Conservation (phyloP, 139 green algal genomes). For the Gonium pectorale region DNA sequence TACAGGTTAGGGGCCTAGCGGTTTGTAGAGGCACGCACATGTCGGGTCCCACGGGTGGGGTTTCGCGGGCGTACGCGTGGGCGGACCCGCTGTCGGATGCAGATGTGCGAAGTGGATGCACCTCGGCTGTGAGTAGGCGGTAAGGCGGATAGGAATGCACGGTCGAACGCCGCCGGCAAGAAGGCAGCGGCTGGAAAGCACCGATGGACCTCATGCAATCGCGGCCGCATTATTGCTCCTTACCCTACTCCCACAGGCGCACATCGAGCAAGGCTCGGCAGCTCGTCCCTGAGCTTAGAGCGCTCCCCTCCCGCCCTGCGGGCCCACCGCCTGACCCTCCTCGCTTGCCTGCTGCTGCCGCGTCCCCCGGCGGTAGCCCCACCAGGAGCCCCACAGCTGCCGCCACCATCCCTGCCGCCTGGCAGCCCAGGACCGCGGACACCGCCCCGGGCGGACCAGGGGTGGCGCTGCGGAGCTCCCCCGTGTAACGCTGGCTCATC, state of each 20-base stretch:
- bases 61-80: not conserved
- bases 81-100: not conserved
- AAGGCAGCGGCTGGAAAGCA: too few relatives aligned
- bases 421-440: not conserved
- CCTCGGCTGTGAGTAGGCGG: not conserved
- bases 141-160: too few relatives aligned
- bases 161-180: too few relatives aligned
- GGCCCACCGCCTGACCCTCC: too few relatives aligned
- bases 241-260: too few relatives aligned
- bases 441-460: not conserved
- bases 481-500: constrained; percentile 48
- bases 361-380: not conserved
- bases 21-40: not conserved
- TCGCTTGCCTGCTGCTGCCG: not conserved
- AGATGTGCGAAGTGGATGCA: not conserved
- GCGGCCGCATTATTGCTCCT: too few relatives aligned
- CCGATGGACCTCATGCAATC: too few relatives aligned
- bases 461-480: constrained; percentile 33
- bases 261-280: too few relatives aligned
- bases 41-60: too few relatives aligned
- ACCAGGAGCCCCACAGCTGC: constrained; percentile 7
- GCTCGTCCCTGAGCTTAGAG: not conserved
- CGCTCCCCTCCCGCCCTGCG: not conserved
- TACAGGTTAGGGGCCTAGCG: not conserved
- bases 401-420: not conserved